A percentile compares a stretch with the other conserved stretches of the same genome.
phyloP scores from a whole-genome alignment of 2,329 filamentous ascomycete species.

The Venturia nashicola region DNA sequence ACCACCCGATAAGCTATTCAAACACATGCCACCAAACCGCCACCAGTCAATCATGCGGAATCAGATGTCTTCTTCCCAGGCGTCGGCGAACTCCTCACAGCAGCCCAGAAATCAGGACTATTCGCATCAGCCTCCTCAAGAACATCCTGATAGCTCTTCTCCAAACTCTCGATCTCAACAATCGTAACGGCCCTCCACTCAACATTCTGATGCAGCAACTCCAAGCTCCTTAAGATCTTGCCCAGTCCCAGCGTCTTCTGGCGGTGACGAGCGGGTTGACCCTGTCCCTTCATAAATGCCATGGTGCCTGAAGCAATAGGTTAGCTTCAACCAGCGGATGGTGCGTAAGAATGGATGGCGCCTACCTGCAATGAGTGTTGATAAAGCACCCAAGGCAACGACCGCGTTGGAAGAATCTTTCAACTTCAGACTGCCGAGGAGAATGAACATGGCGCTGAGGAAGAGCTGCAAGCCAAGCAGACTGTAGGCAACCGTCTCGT shows the following conservation, averaged over 20 bases:
- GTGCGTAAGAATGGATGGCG: too few relatives aligned
- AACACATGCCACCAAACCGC: too few relatives aligned
- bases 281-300: not conserved
- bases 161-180: not conserved
- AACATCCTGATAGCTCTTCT: not conserved
- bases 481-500: not conserved
- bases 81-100: not conserved
- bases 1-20: too few relatives aligned
- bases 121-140: not conserved
- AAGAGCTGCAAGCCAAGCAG: not conserved
- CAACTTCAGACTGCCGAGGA: not conserved
- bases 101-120: not conserved
- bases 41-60: not conserved
- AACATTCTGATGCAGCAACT: not conserved
- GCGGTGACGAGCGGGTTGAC: not conserved
- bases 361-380: not conserved
- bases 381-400: not conserved
- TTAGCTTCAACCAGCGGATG: too few relatives aligned
- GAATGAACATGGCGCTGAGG: not conserved
- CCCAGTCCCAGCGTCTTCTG: not conserved
- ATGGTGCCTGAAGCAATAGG: not conserved
- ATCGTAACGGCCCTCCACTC: not conserved
- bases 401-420: not conserved
- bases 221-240: not conserved
- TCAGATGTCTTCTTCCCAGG: not conserved